A percentile compares a stretch with the other conserved stretches of the same genome.
Evolutionary conservation across 2,329 filamentous ascomycete species (phyloP).

Genomic region (Alternaria postmessia): DNA sequence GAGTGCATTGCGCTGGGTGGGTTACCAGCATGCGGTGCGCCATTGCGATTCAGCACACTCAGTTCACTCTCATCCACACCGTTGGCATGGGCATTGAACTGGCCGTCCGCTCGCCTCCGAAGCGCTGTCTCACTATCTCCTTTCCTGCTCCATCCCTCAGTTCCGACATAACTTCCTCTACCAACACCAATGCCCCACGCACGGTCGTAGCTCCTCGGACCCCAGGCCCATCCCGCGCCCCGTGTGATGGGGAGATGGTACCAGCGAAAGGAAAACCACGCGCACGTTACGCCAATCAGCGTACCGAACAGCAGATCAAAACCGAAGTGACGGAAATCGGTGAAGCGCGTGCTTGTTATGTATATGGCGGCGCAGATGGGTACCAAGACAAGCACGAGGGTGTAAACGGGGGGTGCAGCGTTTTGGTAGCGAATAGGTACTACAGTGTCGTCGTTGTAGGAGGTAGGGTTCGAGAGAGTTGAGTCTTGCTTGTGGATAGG

Average conservation of each 20-base stretch:
- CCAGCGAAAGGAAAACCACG: constrained; percentile 80
- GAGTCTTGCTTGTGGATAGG: constrained; percentile 39
- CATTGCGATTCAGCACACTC: constrained; percentile 12
- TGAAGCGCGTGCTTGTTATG: constrained; percentile 85
- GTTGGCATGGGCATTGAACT: constrained; percentile 5
- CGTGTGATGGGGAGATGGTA: constrained; percentile 82
- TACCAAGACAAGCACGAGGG: constrained; percentile 73
- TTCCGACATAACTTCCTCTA: constrained; percentile 56
- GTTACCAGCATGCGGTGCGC: constrained; percentile 10
- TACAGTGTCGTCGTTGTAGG: constrained; percentile 40
- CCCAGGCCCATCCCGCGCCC: constrained; percentile 93
- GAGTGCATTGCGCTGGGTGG: neutral
- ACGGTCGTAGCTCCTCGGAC: constrained; percentile 73
- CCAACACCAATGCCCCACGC: constrained; percentile 82
- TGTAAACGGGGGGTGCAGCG: constrained; percentile 83
- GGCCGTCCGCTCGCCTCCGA: constrained; percentile 11
- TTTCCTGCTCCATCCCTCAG: constrained; percentile 54
- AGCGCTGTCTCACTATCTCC: constrained; percentile 20
- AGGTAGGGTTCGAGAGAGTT: constrained; percentile 25
- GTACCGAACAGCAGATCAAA: constrained; percentile 92
- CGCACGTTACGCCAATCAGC: constrained; percentile 74
- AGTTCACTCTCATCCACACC: constrained; percentile 15
- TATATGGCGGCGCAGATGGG: constrained; percentile 81
- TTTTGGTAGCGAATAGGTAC: constrained; percentile 73
- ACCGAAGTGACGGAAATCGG: constrained; percentile 88